Evolutionary conservation across 1,284 basidiomycete genomes (phyloP).

Genomic region (Cutaneotrichosporon daszewskae): DNA sequence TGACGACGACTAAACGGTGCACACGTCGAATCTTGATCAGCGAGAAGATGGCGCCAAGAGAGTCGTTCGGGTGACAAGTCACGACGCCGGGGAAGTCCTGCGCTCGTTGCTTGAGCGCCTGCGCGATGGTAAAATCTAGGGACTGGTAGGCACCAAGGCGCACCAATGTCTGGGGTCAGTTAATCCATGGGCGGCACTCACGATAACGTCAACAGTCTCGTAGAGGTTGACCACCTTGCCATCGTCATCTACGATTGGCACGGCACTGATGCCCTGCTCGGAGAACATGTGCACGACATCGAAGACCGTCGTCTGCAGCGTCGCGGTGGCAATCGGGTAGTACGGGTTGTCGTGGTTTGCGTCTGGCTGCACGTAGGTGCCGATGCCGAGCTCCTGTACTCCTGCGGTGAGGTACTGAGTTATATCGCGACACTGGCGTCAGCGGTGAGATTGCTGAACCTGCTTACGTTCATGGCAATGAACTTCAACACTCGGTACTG

Average conservation of each 20-base stretch:
- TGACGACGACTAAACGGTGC: slow-evolving; percentile 84
- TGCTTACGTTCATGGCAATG: slow-evolving; percentile 85
- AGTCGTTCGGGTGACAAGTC: slow-evolving; percentile 88
- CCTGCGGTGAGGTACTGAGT: slow-evolving; percentile 49
- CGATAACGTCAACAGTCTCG: slow-evolving; percentile 98
- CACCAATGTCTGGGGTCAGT: slow-evolving; percentile 69
- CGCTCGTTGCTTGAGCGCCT: slow-evolving; percentile 84
- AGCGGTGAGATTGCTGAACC: neutral
- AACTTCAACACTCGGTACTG: slow-evolving; percentile 98
- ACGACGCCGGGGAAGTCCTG: slow-evolving; percentile 95
- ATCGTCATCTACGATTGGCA: slow-evolving; percentile 89
- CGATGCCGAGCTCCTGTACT: slow-evolving; percentile 82
- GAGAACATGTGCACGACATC: slow-evolving; percentile 99
- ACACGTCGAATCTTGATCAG: slow-evolving; percentile 89
- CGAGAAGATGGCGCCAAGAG: slow-evolving; percentile 84
- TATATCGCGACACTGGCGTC: slow-evolving; percentile 40
- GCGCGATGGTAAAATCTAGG: slow-evolving; percentile 88
- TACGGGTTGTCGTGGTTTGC: slow-evolving; percentile 56
- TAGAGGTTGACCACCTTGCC: slow-evolving; percentile 95
- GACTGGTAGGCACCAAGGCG: slow-evolving; percentile 91
- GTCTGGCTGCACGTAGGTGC: slow-evolving; percentile 72
- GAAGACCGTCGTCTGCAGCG: slow-evolving; percentile 85
- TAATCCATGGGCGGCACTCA: slow-evolving; percentile 56
- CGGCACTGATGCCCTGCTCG: slow-evolving; percentile 88
- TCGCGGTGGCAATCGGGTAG: slow-evolving; percentile 88